Percentiles rank a stretch among this genome's conserved stretches.
phyloP scores from a whole-genome alignment of 192 early-diverging fungal species.

The Podila verticillata region DNA sequence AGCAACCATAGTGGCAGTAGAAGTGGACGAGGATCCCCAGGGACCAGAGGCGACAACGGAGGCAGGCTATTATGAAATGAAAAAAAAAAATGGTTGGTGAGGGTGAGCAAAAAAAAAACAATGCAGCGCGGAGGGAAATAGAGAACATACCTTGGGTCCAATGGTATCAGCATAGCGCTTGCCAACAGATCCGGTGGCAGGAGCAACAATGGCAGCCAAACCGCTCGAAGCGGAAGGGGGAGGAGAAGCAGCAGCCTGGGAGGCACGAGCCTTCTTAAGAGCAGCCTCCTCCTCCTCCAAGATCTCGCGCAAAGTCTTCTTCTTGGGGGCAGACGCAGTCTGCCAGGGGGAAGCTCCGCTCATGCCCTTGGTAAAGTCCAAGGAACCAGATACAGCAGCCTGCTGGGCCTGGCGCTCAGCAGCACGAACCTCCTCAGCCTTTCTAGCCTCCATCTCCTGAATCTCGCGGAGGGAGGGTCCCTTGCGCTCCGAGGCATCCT shows the following conservation, averaged over 20 bases:
- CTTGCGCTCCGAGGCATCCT: slow-evolving; percentile 33
- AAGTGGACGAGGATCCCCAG: slow-evolving; percentile 17
- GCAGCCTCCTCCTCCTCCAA: slow-evolving; percentile 61
- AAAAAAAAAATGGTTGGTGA: not conserved
- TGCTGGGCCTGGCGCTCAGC: slow-evolving; percentile 46
- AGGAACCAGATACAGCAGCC: slow-evolving; percentile 15
- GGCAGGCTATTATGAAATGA: not conserved
- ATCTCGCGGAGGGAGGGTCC: slow-evolving; percentile 68
- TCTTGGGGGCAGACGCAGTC: slow-evolving; percentile 46
- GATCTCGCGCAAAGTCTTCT: slow-evolving; percentile 63
- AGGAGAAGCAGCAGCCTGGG: slow-evolving; percentile 33
- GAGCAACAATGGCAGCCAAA: slow-evolving; percentile 23
- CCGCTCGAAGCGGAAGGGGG: slow-evolving; percentile 10
- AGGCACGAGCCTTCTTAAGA: slow-evolving; percentile 49
- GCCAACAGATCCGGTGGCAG: slow-evolving; percentile 26
- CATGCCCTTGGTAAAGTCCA: slow-evolving; percentile 28
- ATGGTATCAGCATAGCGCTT: slow-evolving; percentile 57
- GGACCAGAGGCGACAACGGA: not conserved
- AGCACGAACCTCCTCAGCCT: slow-evolving; percentile 43
- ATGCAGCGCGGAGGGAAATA: too few relatives aligned
- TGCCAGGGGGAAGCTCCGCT: slow-evolving; percentile 37
- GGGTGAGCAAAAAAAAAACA: too few relatives aligned
- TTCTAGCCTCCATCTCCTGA: slow-evolving; percentile 69
- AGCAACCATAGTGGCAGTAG: not conserved
- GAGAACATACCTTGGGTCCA: slow-evolving; percentile 32